Evolutionary conservation across 352 stramenopile species (phyloP).

Genomic region (Phytophthora megakarya): DNA sequence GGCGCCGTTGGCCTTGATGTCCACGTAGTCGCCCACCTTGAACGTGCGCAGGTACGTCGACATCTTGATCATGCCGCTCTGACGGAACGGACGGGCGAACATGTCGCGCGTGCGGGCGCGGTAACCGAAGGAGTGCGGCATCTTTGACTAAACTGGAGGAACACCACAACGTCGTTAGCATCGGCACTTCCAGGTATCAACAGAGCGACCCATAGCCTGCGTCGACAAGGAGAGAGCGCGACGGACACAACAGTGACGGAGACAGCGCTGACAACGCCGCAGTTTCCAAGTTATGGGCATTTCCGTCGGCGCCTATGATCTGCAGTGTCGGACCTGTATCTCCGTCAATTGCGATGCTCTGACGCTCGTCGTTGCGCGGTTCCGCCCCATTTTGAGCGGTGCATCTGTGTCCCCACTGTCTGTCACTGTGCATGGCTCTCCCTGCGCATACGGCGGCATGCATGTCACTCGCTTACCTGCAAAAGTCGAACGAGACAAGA

Average conservation of each 20-base stretch:
- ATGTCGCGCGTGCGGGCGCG: conserved; percentile 99
- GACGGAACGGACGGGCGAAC: conserved; percentile 98
- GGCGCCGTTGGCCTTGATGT: conserved; percentile 99
- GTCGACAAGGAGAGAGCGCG: conserved; percentile 1
- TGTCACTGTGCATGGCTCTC: conserved; percentile 3
- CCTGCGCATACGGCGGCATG: neutral
- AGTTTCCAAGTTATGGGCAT: conserved; percentile 1
- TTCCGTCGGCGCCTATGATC: neutral
- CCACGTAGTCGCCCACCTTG: conserved; percentile 99
- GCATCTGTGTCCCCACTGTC: conserved; percentile 17
- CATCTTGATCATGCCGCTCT: conserved; percentile 96
- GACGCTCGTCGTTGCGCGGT: neutral
- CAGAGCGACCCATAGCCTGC: neutral
- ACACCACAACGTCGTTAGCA: conserved; percentile 36
- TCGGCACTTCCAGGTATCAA: conserved; percentile 4
- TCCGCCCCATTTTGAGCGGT: conserved; percentile 12
- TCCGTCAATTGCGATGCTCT: conserved; percentile 17
- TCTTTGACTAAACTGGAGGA: conserved; percentile 66
- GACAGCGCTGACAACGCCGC: neutral
- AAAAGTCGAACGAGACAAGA: conserved; percentile 83
- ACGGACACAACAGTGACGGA: neutral
- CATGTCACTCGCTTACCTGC: conserved; percentile 50
- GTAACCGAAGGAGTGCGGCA: conserved; percentile 99
- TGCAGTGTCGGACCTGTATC: conserved; percentile 27
- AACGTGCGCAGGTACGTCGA: conserved; percentile 98